phyloP scores from a whole-genome alignment of 306 rosid species.

The Dalbergia cochinchinensis region DNA sequence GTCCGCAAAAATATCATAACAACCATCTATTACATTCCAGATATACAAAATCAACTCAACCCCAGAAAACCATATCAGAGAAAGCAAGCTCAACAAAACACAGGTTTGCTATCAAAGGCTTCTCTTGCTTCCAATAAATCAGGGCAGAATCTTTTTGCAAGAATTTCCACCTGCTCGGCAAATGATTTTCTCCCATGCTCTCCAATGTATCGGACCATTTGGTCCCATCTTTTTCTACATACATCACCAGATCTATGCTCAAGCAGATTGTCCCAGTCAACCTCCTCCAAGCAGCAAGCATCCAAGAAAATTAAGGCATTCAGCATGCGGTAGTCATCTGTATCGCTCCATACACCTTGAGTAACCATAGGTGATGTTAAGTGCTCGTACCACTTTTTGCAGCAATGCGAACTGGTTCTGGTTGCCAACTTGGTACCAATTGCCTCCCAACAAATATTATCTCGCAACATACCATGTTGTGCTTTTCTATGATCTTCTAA shows the following conservation, averaged over 20 bases:
- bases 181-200: slow-evolving; percentile 64
- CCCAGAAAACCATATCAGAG: background rate
- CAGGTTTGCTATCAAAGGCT: slow-evolving; percentile 60
- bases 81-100: slow-evolving; percentile 47
- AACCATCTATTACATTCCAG: background rate
- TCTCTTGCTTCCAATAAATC: slow-evolving; percentile 69
- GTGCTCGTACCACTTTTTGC: slow-evolving; percentile 74
- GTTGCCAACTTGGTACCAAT: slow-evolving; percentile 61
- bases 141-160: slow-evolving; percentile 65
- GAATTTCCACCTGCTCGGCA: slow-evolving; percentile 77
- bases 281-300: slow-evolving; percentile 75
- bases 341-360: slow-evolving; percentile 67
- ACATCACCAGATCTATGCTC: slow-evolving; percentile 75
- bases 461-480: slow-evolving; percentile 81
- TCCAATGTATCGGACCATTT: slow-evolving; percentile 75
- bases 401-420: slow-evolving; percentile 54
- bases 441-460: slow-evolving; percentile 83
- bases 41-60: slow-evolving; percentile 5
- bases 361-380: slow-evolving; percentile 71
- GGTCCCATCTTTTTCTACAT: slow-evolving; percentile 82
- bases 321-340: slow-evolving; percentile 76
- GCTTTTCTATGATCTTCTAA: slow-evolving; percentile 53
- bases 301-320: slow-evolving; percentile 67
- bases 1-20: slow-evolving; percentile 26
- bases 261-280: slow-evolving; percentile 83